phyloP scores from a whole-genome alignment of 1,139 yeast species.

The Diutina neorugosa region DNA sequence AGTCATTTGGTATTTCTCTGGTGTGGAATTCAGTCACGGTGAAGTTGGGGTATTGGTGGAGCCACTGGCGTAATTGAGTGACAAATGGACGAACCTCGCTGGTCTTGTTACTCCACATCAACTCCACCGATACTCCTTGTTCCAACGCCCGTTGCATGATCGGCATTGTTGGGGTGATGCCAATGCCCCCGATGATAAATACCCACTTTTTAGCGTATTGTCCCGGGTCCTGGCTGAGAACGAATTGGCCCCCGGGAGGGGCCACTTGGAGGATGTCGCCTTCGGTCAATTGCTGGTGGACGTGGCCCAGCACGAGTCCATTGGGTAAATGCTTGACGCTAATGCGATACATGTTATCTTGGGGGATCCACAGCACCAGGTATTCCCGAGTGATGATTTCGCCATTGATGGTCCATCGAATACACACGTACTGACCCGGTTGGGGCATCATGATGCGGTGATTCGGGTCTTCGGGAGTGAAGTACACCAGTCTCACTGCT shows the following conservation, averaged over 20 bases:
- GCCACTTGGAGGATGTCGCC: constrained; percentile 41
- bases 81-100: constrained; percentile 17
- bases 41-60: constrained; percentile 11
- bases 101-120: constrained; percentile 19
- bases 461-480: constrained; percentile 34
- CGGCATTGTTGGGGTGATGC: constrained; percentile 52
- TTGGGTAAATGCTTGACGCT: constrained; percentile 33
- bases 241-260: constrained; percentile 51
- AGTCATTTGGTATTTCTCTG: neutral
- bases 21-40: constrained; percentile 13
- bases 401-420: constrained; percentile 26
- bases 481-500: constrained; percentile 40
- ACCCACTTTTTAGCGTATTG: constrained; percentile 22
- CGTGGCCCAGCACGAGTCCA: constrained; percentile 34
- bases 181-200: constrained; percentile 52
- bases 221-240: constrained; percentile 13
- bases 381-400: constrained; percentile 37
- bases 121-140: constrained; percentile 16
- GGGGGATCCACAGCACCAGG: constrained; percentile 29
- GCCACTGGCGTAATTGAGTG: constrained; percentile 12
- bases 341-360: constrained; percentile 29
- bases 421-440: constrained; percentile 49
- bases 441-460: constrained; percentile 18
- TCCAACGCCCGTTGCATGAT: constrained; percentile 30
- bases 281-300: constrained; percentile 36